Evolutionary conservation across 1,284 basidiomycete genomes (phyloP).

Genomic region (Flammula alnicola): DNA sequence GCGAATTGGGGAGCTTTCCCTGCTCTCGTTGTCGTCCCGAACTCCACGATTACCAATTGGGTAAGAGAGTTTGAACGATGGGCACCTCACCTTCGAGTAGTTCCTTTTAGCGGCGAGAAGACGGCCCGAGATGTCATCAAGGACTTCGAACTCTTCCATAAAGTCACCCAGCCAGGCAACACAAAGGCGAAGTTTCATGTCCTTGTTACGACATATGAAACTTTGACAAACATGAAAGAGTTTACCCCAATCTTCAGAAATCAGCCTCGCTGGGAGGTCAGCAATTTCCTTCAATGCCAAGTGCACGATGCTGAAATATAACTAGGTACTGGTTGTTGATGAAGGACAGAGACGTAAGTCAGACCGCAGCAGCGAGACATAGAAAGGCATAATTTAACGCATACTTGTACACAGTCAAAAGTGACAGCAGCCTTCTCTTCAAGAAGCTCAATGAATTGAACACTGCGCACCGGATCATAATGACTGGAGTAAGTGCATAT

Average conservation of each 20-base stretch:
- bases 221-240: conserved; percentile 67
- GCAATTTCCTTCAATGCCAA: not conserved
- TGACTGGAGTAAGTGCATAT: conserved; percentile 73
- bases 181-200: conserved; percentile 80
- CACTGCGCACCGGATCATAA: conserved; percentile 82
- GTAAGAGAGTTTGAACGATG: conserved; percentile 90
- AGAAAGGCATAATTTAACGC: not conserved
- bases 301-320: conserved; percentile 4
- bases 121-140: conserved; percentile 83
- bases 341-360: conserved; percentile 89
- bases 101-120: conserved; percentile 83
- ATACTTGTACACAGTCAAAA: conserved; percentile 68
- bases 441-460: conserved; percentile 82
- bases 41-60: conserved; percentile 92
- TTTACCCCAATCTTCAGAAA: conserved; percentile 77
- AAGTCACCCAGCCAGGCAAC: conserved; percentile 38
- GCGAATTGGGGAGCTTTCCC: conserved; percentile 69
- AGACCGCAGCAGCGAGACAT: not conserved
- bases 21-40: conserved; percentile 90
- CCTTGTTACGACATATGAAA: conserved; percentile 90
- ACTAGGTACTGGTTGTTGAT: conserved; percentile 80
- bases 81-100: conserved; percentile 82
- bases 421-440: conserved; percentile 81
- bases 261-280: conserved; percentile 86
- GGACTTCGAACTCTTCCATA: conserved; percentile 82